These are phyloP conservation scores for Crithidia bombi DNA, from an alignment of 208 protist species.

Conservation along the genomic window DNA sequence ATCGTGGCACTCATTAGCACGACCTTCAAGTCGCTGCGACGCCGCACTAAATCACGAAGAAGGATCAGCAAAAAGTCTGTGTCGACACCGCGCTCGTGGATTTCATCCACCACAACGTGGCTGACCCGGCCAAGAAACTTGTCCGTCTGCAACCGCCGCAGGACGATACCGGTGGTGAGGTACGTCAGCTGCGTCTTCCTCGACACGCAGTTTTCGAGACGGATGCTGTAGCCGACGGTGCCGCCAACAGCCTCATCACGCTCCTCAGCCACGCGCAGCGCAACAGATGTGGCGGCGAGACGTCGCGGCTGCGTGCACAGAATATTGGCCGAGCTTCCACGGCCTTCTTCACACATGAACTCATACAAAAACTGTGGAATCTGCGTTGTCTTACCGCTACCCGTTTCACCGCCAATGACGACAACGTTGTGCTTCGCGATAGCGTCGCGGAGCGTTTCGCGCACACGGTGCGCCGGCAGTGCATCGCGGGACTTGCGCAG, in stretches of 20 bases:
- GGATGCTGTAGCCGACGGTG: slow-evolving; percentile 93
- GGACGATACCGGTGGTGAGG: slow-evolving; percentile 95
- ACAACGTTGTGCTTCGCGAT: slow-evolving; percentile 86
- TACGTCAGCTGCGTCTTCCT: slow-evolving; percentile 91
- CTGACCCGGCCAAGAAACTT: slow-evolving; percentile 87
- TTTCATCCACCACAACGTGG: slow-evolving; percentile 96
- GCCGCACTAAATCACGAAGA: slow-evolving; percentile 84
- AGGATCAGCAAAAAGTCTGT: slow-evolving; percentile 95
- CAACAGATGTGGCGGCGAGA: slow-evolving; percentile 94
- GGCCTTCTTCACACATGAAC: slow-evolving; percentile 87
- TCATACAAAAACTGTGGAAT: slow-evolving; percentile 97
- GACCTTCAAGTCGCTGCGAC: slow-evolving; percentile 82
- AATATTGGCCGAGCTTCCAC: slow-evolving; percentile 89
- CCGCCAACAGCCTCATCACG: slow-evolving; percentile 89
- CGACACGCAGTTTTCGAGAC: slow-evolving; percentile 91
- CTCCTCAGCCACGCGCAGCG: slow-evolving; percentile 93
- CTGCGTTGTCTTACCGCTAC: slow-evolving; percentile 98
- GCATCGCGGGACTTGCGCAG: slow-evolving; percentile 52
- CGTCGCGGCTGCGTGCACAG: slow-evolving; percentile 95
- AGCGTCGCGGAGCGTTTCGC: slow-evolving; percentile 65
- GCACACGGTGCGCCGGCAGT: slow-evolving; percentile 77
- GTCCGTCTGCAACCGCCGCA: slow-evolving; percentile 90
- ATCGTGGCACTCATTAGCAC: slow-evolving; percentile 96
- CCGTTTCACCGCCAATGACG: slow-evolving; percentile 97
- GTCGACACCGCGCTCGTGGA: slow-evolving; percentile 97